Evolutionary conservation across 2,329 filamentous ascomycete genomes (phyloP).

Genomic region (Aureobasidium leucospermi): DNA sequence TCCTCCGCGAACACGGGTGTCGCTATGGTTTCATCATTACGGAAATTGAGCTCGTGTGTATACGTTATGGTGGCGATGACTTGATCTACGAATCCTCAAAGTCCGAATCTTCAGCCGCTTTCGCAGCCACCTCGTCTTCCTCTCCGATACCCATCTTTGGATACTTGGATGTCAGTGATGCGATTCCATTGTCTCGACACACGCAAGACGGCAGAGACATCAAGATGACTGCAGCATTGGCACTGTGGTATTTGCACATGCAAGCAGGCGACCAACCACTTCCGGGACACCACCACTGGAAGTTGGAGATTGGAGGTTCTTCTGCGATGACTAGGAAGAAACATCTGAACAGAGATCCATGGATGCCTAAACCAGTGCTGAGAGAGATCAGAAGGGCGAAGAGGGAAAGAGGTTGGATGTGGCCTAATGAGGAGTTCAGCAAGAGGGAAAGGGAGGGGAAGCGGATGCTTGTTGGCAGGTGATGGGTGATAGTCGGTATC

Average conservation of each 20-base stretch:
- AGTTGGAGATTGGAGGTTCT: conserved; percentile 34
- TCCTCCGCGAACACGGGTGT: conserved; percentile 88
- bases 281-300: conserved; percentile 55
- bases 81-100: conserved; percentile 16
- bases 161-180: conserved; percentile 66
- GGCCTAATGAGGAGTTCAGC: background rate
- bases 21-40: conserved; percentile 95
- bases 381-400: conserved; percentile 27
- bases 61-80: conserved; percentile 60
- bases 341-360: conserved; percentile 60
- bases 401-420: background rate
- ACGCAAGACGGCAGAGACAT: conserved; percentile 28
- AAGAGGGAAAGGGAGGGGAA: background rate
- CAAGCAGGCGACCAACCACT: conserved; percentile 56
- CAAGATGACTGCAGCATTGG: conserved; percentile 62
- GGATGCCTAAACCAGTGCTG: conserved; percentile 62
- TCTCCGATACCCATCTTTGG: conserved; percentile 67
- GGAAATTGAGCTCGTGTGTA: conserved; percentile 88
- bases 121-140: conserved; percentile 19
- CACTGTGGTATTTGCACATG: conserved; percentile 72
- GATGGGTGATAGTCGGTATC: too few species aligned
- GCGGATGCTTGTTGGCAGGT: too few species aligned
- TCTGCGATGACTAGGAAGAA: conserved; percentile 65
- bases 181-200: conserved; percentile 46
- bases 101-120: background rate